phyloP scores from a whole-genome alignment of 306 rosid genomes.

The Acacia confusa region DNA sequence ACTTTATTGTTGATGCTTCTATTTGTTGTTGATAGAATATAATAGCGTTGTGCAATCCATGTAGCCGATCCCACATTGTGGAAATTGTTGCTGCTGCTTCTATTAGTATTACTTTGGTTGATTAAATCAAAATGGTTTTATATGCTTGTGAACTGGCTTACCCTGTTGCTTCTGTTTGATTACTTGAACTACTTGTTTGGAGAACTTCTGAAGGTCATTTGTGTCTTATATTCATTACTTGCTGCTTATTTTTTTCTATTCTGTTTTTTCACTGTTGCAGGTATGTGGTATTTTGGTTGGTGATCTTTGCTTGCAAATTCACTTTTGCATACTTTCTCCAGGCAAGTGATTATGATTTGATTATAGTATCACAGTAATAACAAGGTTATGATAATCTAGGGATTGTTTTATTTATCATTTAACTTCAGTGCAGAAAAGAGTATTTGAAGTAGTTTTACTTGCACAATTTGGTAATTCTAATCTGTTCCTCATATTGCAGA shows the following conservation, averaged over 20 bases:
- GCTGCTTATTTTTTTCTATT: constrained; percentile 22
- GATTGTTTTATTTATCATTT: not conserved
- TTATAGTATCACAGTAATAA: not conserved
- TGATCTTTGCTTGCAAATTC: constrained; percentile 82
- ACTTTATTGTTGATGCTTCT: constrained; percentile 28
- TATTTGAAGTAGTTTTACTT: not conserved
- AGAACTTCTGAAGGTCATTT: not conserved
- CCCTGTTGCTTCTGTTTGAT: not conserved
- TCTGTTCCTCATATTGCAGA: constrained; percentile 54
- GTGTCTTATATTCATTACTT: not conserved
- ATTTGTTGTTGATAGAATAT: not conserved
- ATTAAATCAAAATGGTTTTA: not conserved
- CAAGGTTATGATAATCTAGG: not conserved
- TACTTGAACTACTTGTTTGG: not conserved
- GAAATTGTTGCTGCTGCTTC: constrained; percentile 15
- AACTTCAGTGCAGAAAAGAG: constrained; percentile 11
- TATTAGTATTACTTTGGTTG: not conserved
- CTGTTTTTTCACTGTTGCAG: constrained; percentile 49
- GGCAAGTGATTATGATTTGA: constrained; percentile 47
- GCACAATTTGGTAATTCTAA: constrained; percentile 16
- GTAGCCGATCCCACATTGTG: too few species aligned
- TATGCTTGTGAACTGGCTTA: constrained; percentile 5
- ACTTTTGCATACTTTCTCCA: constrained; percentile 93
- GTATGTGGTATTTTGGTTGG: constrained; percentile 79
- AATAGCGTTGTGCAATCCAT: too few species aligned